Evolutionary conservation across 495 filamentous ascomycete genomes (phyloP).

Genomic region (Chlorociboria aeruginascens): DNA sequence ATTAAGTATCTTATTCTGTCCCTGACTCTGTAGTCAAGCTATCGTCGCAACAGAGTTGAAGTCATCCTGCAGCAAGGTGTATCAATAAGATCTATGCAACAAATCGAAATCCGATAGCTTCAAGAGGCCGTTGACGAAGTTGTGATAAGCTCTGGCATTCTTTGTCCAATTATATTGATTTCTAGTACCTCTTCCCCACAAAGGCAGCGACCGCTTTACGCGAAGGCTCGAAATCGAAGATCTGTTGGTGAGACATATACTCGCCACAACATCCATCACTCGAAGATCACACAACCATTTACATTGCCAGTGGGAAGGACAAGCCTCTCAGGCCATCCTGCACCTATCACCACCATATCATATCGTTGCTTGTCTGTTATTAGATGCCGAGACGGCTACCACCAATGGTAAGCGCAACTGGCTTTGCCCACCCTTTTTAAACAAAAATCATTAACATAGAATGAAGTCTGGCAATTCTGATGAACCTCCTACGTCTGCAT

Average conservation of each 20-base stretch:
- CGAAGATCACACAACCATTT: not conserved
- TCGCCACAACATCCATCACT: not conserved
- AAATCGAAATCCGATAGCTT: not conserved
- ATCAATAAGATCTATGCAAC: not conserved
- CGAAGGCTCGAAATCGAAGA: not conserved
- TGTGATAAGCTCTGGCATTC: not conserved
- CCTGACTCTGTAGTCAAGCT: too few species aligned
- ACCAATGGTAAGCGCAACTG: slow-evolving; percentile 11
- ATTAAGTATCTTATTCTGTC: too few species aligned
- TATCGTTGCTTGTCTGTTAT: not conserved
- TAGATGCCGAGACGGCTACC: slow-evolving; percentile 13
- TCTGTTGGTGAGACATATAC: too few species aligned
- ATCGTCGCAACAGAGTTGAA: not conserved
- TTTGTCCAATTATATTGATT: not conserved
- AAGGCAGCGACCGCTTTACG: not conserved
- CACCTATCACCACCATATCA: not conserved
- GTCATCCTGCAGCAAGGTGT: not conserved
- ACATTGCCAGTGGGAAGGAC: not conserved
- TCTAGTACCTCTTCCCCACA: not conserved
- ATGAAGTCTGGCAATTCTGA: slow-evolving; percentile 48
- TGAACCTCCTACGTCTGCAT: slow-evolving; percentile 39
- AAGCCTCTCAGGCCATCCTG: not conserved
- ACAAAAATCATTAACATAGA: slow-evolving; percentile 6
- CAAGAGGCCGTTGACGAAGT: not conserved
- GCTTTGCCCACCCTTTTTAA: not conserved